These are phyloP conservation scores for Fusarium pininemorale DNA, from an alignment of 2,329 filamentous ascomycete genomes.

Conservation along the genomic window DNA sequence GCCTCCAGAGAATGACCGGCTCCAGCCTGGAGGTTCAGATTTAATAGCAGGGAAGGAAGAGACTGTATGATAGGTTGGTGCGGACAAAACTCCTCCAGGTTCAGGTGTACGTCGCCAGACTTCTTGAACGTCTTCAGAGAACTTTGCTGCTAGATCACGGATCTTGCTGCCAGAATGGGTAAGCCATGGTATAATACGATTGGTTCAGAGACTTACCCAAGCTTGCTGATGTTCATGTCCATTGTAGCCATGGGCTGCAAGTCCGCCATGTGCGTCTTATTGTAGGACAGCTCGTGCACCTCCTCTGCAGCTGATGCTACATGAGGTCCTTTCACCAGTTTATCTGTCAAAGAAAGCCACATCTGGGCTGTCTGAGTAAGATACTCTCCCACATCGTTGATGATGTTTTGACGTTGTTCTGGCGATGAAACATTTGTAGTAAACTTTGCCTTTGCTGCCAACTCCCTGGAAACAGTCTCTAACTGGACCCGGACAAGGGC, in stretches of 20 bases:
- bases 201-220: slow-evolving; percentile 44
- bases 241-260: slow-evolving; percentile 42
- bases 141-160: slow-evolving; percentile 46
- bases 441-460: slow-evolving; percentile 32
- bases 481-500: slow-evolving; percentile 44
- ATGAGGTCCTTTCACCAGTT: slow-evolving; percentile 46
- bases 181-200: slow-evolving; percentile 12
- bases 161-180: slow-evolving; percentile 45
- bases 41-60: slow-evolving; percentile 40
- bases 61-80: slow-evolving; percentile 30
- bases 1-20: slow-evolving; percentile 19
- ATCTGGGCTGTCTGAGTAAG: slow-evolving; percentile 47
- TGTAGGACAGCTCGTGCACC: slow-evolving; percentile 42
- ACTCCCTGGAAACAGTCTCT: slow-evolving; percentile 36
- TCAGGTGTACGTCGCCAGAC: slow-evolving; percentile 42
- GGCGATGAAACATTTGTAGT: slow-evolving; percentile 3
- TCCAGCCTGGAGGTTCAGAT: slow-evolving; percentile 29
- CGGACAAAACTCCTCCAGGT: slow-evolving; percentile 14
- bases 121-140: slow-evolving; percentile 47
- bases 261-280: slow-evolving; percentile 42
- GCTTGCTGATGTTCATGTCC: slow-evolving; percentile 47
- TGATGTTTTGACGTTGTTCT: slow-evolving; percentile 41
- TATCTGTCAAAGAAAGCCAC: slow-evolving; percentile 48
- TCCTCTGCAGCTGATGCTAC: slow-evolving; percentile 43
- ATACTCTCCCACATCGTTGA: slow-evolving; percentile 50